phyloP scores from a whole-genome alignment of 1,284 basidiomycete species.

The Leccinum subrobustum region DNA sequence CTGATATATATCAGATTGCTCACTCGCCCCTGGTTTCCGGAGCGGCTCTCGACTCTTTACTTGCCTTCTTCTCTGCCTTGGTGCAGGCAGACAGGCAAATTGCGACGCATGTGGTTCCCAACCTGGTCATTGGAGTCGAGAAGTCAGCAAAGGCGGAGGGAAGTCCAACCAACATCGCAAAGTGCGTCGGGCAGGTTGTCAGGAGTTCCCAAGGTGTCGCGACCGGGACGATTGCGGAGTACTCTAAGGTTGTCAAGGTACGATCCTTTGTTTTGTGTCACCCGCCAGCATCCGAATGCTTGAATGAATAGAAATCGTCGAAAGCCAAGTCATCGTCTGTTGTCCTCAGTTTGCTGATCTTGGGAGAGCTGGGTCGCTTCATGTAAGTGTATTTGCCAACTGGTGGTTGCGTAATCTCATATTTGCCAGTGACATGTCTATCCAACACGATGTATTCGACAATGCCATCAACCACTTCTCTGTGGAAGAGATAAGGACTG shows the following conservation, averaged over 20 bases:
- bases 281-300: constrained; percentile 3
- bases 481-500: constrained; percentile 73
- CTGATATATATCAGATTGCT: constrained; percentile 68
- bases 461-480: constrained; percentile 73
- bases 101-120: constrained; percentile 73
- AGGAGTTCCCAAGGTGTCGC: constrained; percentile 66
- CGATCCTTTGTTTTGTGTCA: constrained; percentile 1
- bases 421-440: constrained; percentile 72
- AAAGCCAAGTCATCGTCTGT: constrained; percentile 68
- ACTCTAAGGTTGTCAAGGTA: constrained; percentile 77
- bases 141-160: constrained; percentile 55
- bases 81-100: constrained; percentile 83
- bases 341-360: constrained; percentile 81
- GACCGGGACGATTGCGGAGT: constrained; percentile 79
- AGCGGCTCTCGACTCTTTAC: constrained; percentile 74
- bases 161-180: constrained; percentile 72
- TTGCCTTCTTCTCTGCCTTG: constrained; percentile 77
- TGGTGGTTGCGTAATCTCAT: constrained; percentile 6
- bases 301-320: constrained; percentile 46
- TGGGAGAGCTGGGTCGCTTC: constrained; percentile 88
- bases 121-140: constrained; percentile 61
- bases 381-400: constrained; percentile 52
- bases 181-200: constrained; percentile 81
- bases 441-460: constrained; percentile 75
- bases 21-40: constrained; percentile 78